A percentile compares a stretch with the other conserved stretches of the same genome.
Evolutionary conservation across 192 early-diverging fungal genomes (phyloP).

Genomic region (Globomyces pollinis-pini): DNA sequence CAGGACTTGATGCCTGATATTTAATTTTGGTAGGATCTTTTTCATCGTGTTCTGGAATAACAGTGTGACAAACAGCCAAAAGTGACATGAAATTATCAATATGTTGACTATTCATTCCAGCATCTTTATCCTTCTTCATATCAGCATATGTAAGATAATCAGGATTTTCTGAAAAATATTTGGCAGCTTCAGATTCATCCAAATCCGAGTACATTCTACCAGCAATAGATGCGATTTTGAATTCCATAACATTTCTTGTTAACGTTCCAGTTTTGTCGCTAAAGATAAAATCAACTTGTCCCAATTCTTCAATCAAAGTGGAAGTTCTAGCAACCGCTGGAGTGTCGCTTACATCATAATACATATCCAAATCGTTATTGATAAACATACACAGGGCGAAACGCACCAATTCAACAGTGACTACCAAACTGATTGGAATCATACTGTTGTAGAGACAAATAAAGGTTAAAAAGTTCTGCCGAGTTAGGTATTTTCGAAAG

Average conservation of each 20-base stretch:
- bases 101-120: neutral
- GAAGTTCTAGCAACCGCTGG: constrained; percentile 70
- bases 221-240: constrained; percentile 68
- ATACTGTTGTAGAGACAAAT: constrained; percentile 77
- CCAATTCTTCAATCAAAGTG: constrained; percentile 78
- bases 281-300: constrained; percentile 79
- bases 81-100: constrained; percentile 59
- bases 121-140: too few species aligned
- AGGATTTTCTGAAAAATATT: neutral
- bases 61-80: constrained; percentile 81
- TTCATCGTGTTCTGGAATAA: constrained; percentile 54
- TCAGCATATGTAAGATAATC: too few species aligned
- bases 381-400: constrained; percentile 69
- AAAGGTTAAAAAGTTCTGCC: constrained; percentile 58
- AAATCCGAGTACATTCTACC: constrained; percentile 83
- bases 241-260: constrained; percentile 67
- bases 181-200: constrained; percentile 23
- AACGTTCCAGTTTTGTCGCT: constrained; percentile 87
- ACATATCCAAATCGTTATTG: constrained; percentile 71
- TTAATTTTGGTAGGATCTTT: constrained; percentile 37
- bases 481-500: constrained; percentile 8
- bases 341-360: constrained; percentile 59
- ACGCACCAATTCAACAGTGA: constrained; percentile 80
- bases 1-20: constrained; percentile 76
- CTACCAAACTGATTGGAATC: constrained; percentile 83